These are phyloP conservation scores for Yamadazyma triangularis DNA, from an alignment of 1,139 yeast genomes.

Conservation along the genomic window DNA sequence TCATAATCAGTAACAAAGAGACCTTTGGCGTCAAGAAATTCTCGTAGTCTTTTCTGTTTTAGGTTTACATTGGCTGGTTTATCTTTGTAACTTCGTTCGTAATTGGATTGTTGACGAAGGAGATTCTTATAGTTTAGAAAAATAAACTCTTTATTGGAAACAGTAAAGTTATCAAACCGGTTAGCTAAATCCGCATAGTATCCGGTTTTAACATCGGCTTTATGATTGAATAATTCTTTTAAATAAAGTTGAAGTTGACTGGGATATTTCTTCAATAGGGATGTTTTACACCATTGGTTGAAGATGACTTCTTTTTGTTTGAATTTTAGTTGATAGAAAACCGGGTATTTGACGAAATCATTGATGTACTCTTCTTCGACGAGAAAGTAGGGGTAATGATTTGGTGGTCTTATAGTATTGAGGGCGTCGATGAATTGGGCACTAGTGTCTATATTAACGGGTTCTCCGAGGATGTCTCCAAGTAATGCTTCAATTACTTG, in stretches of 20 bases:
- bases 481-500: neutral
- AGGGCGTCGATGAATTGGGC: conserved; percentile 20
- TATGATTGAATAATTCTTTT: conserved; percentile 25
- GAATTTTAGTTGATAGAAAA: conserved; percentile 23
- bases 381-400: conserved; percentile 36
- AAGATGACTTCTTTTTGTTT: conserved; percentile 22
- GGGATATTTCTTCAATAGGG: neutral
- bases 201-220: conserved; percentile 23
- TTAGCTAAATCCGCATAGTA: conserved; percentile 25
- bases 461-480: conserved; percentile 2
- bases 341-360: conserved; percentile 25
- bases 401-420: conserved; percentile 19
- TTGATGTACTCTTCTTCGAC: conserved; percentile 34
- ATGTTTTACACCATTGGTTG: conserved; percentile 26
- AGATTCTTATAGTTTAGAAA: conserved; percentile 10
- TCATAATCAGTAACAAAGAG: conserved; percentile 1
- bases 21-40: conserved; percentile 12
- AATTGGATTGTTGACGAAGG: conserved; percentile 8
- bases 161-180: conserved; percentile 4
- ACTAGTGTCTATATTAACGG: conserved; percentile 1
- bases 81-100: conserved; percentile 8
- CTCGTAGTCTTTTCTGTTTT: conserved; percentile 22
- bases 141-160: conserved; percentile 7
- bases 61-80: conserved; percentile 22
- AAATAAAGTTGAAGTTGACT: neutral